Base-by-base conservation (phyloP, 345 rosid genomes). In the Noccaea bulbosa region DNA sequence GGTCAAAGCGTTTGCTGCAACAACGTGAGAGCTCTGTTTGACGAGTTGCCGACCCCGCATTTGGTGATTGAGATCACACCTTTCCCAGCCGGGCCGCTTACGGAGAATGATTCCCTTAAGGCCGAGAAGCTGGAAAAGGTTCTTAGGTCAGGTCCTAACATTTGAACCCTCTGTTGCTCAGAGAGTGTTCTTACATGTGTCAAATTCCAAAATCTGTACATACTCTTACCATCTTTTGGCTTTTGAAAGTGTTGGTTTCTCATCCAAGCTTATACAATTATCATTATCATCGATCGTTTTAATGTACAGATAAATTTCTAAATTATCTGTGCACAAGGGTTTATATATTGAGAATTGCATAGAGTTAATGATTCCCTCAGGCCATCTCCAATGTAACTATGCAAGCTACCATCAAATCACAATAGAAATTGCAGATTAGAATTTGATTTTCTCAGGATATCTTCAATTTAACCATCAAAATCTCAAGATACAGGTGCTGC, bases 1-100 rank as follows among this genome's bases (percentile, higher is more conserved):
- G 96, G 98, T 5, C 92, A 91, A 77, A 91, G 94, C 33, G 97
- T 93, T 3, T 93, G 98, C 83, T 93, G 96, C 88, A 87, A 93
- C 82, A 93, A 93, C 10, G 97, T 93, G 40, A 86, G 98, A 77
- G 97, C 98, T 74, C 52, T 93, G 41, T 93, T 93, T 65, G 98
- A 93, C 65, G 98, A 93, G 79, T 89, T 93, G 52, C 98, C 97
- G 0, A 88, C 98, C 3, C 98, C 97, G 38, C 98, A 93, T 65
- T 51, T 93, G 61, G 66, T 83, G 7, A 84, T 93, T 51, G 97
- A 93, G 77, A 88, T 90, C 77, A 90, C 94, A 7, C 72, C 98
- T 39, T 90, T 93, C 73, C 94, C 98, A 7, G 88, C 89, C 0
- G 97, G 98, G 1, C 88, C 97, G 35, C 89, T 93, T 38, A 69